phyloP scores from a whole-genome alignment of 257 asterid genomes.

The Craterostigma plantagineum region DNA sequence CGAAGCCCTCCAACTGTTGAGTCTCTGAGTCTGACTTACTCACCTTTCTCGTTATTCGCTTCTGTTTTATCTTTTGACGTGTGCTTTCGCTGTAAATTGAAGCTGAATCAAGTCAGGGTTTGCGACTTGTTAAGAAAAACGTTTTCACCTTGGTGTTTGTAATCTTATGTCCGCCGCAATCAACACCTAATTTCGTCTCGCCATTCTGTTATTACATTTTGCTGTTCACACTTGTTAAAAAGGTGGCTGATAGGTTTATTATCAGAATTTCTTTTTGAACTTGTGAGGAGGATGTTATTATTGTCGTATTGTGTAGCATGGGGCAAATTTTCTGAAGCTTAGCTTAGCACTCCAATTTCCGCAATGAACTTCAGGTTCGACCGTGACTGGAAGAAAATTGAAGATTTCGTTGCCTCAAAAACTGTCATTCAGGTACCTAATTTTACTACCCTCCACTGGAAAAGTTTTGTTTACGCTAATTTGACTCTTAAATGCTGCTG shows the following conservation, averaged over 20 bases:
- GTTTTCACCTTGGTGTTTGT: no score
- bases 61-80: background rate
- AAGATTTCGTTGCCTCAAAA: conserved; percentile 73
- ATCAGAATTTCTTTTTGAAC: background rate
- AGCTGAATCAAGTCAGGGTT: background rate
- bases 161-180: no score
- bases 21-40: background rate
- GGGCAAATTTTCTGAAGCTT: background rate
- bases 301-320: conserved; percentile 1
- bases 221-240: background rate
- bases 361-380: conserved; percentile 32
- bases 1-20: conserved; percentile 29
- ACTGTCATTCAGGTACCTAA: conserved; percentile 60
- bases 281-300: background rate
- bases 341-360: background rate
- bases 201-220: no score
- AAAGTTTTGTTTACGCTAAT: no score
- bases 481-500: background rate
- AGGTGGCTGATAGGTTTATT: background rate
- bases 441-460: background rate
- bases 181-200: no score
- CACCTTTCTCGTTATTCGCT: background rate
- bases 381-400: conserved; percentile 86
- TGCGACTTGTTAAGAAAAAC: background rate
- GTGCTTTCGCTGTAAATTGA: no score